These are phyloP conservation scores for Xylariaceae sp. DNA, from an alignment of 2,329 filamentous ascomycete species.

Conservation along the genomic window DNA sequence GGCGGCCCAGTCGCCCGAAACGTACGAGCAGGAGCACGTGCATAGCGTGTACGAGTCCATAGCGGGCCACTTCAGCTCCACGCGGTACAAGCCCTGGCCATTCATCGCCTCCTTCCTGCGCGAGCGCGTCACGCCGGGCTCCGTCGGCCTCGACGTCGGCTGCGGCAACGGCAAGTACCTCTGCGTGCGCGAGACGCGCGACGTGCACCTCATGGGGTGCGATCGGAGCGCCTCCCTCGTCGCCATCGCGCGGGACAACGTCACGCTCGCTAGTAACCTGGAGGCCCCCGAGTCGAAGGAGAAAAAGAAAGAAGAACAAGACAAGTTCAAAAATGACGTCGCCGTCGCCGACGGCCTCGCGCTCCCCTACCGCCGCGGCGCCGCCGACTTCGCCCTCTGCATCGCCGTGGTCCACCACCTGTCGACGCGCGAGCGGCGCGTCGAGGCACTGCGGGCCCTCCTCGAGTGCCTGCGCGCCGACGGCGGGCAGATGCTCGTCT, in stretches of 20 bases:
- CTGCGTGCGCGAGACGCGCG: constrained; percentile 57
- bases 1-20: constrained; percentile 29
- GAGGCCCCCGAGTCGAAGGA: not conserved
- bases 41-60: constrained; percentile 89
- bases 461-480: constrained; percentile 55
- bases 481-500: constrained; percentile 67
- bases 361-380: constrained; percentile 65
- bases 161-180: constrained; percentile 98
- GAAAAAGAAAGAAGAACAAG: not conserved
- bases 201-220: constrained; percentile 75
- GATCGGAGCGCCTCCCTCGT: constrained; percentile 66
- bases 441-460: constrained; percentile 66
- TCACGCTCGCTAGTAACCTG: not conserved
- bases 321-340: constrained; percentile 44
- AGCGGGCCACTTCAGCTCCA: constrained; percentile 77
- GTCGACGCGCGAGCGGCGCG: constrained; percentile 67
- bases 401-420: constrained; percentile 94
- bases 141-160: constrained; percentile 83
- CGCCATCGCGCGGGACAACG: constrained; percentile 38
- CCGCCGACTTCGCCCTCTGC: constrained; percentile 78
- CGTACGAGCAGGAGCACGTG: constrained; percentile 82
- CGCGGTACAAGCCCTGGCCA: constrained; percentile 83
- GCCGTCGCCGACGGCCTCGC: constrained; percentile 76
- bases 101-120: constrained; percentile 76
- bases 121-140: constrained; percentile 54